Conservation (phyloP, 202 grass and related monocot genomes). For the Eragrostis tef region DNA sequence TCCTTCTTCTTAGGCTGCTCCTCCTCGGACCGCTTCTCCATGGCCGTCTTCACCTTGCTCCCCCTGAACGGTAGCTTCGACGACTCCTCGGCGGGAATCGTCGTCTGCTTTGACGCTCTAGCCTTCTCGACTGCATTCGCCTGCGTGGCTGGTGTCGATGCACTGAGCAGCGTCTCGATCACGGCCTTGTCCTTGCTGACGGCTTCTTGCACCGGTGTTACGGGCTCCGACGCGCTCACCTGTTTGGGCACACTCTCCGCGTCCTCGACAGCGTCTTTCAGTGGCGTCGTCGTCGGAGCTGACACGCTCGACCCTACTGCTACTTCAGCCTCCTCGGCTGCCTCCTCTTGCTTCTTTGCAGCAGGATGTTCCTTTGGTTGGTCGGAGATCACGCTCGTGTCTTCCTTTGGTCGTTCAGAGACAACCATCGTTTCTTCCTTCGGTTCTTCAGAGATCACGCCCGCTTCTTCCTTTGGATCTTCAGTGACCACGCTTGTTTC, state of each 20-base stretch:
- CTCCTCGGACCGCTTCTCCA: slow-evolving; percentile 55
- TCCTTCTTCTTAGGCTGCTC: slow-evolving; percentile 70
- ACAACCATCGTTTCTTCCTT: too few relatives aligned
- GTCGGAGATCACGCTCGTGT: background rate
- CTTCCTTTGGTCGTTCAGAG: too few relatives aligned
- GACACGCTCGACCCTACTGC: slow-evolving; percentile 7
- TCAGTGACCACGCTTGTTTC: slow-evolving; percentile 1
- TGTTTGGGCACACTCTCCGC: background rate
- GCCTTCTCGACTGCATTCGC: background rate
- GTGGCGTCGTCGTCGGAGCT: slow-evolving; percentile 20
- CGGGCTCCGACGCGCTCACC: slow-evolving; percentile 40
- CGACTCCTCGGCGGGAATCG: slow-evolving; percentile 1
- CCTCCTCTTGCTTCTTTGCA: slow-evolving; percentile 19
- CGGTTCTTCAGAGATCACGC: too few relatives aligned
- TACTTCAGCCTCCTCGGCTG: background rate
- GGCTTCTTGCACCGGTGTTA: slow-evolving; percentile 27
- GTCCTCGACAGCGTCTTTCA: background rate
- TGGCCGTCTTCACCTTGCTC: slow-evolving; percentile 54
- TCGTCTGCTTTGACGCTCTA: background rate
- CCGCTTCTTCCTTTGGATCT: too few relatives aligned
- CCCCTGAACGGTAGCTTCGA: slow-evolving; percentile 38
- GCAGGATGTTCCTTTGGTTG: background rate
- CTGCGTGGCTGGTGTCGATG: slow-evolving; percentile 30
- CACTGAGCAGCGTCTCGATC: background rate
- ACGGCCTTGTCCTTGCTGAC: slow-evolving; percentile 35